Evolutionary conservation across 1,284 basidiomycete species (phyloP), one percentile per base, ranked within the genome.

Genomic region (Thelephora terrestris): DNA sequence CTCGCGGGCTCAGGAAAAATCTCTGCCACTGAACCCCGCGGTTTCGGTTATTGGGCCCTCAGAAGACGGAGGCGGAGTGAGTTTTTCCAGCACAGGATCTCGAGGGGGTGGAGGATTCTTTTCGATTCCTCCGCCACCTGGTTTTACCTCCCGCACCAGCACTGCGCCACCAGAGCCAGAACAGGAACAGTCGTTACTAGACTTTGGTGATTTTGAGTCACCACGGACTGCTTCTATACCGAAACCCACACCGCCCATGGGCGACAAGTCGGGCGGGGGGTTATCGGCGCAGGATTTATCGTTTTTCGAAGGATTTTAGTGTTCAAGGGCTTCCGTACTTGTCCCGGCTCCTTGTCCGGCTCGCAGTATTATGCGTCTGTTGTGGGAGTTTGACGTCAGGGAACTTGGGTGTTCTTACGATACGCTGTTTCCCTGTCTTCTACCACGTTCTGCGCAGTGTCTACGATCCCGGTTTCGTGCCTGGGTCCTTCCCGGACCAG

Each of bases 251-350:
- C 53, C 60, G 14, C 55, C 57, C 34, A 61, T 60, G 42, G 64
- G 66, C 39, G 66, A 63, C 3, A 70, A n/a, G 35, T 53, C 51
- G 47, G 48, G 39, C 1, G 53, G 77, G 7, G 77, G 77, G 5
- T 60, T 85, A 43, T 79, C 78, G 4, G 81, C 81, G 7, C 80
- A 83, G 61, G 83, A 85, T 67, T 59, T 85, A 49, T 82, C 78
- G n/a, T 85, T 85, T 57, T 85, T 85, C 56, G 83, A 85, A 61
- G 77, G 81, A 18, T 55, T 81, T 39, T 83, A 32, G 29, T 32
- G 29, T 32, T 10, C 14, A 14, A 12, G 29, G 7, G 14, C 7
- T 32, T 32, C 10, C 14, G 29, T 32, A 9, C 12, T 32, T 12
- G 29, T 12, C 6, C 12, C 29, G 14, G 6, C n/a, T n/a, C n/a